Evolutionary conservation across 495 filamentous ascomycete species (phyloP).

Genomic region (Podospora sp.): DNA sequence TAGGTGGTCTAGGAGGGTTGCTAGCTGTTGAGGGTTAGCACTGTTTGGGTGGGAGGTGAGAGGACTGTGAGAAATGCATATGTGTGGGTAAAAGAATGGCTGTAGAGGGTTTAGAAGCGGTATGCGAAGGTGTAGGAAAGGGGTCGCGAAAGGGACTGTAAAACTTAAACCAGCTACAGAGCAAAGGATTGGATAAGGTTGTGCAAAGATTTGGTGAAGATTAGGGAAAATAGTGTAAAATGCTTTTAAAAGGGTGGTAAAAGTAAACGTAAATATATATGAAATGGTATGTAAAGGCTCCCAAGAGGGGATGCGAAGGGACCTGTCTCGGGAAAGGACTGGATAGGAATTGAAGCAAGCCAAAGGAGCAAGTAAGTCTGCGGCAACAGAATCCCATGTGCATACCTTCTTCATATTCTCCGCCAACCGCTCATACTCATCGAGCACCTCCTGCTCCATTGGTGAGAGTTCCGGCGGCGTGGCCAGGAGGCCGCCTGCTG

Average conservation of each 20-base stretch:
- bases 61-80: neutral
- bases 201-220: too few species aligned
- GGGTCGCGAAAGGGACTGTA: too few species aligned
- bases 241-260: neutral
- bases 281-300: too few species aligned
- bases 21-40: conserved; percentile 50
- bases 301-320: too few species aligned
- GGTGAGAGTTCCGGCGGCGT: conserved; percentile 64
- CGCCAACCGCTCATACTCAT: conserved; percentile 85
- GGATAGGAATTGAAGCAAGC: too few species aligned
- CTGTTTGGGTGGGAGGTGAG: neutral
- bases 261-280: too few species aligned
- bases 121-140: neutral
- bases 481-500: conserved; percentile 25
- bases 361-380: too few species aligned
- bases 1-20: conserved; percentile 61
- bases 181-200: too few species aligned
- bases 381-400: conserved; percentile 28
- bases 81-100: neutral
- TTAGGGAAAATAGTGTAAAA: too few species aligned
- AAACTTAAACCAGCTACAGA: too few species aligned
- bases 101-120: neutral
- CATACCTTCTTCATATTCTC: conserved; percentile 90
- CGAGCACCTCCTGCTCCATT: conserved; percentile 90
- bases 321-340: too few species aligned